Evolutionary conservation across 2,329 filamentous ascomycete species (phyloP).

Genomic region (Camillea tinctor): DNA sequence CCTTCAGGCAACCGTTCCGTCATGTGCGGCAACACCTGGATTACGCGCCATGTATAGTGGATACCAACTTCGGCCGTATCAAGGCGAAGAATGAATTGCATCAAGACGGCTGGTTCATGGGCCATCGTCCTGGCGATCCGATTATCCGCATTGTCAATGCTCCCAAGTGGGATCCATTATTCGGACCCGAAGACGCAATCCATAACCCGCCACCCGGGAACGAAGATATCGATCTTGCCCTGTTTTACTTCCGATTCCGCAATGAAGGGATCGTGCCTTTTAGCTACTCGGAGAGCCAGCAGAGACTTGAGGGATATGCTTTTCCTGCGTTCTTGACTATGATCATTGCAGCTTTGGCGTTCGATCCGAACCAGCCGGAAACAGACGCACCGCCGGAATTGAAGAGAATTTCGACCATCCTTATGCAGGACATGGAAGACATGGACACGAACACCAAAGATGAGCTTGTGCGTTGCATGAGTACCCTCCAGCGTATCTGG

Average conservation of each 20-base stretch:
- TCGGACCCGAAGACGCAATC: background rate
- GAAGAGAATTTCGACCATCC: background rate
- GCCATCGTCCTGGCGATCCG: conserved; percentile 13
- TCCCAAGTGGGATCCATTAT: background rate
- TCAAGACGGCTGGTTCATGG: conserved; percentile 8
- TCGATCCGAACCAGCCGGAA: background rate
- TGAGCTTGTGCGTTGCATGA: background rate
- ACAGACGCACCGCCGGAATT: background rate
- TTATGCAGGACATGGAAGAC: background rate
- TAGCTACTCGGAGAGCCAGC: background rate
- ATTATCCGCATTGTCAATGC: conserved; percentile 5
- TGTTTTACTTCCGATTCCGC: background rate
- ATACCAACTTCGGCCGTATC: conserved; percentile 5
- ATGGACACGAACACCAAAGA: background rate
- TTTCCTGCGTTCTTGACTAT: conserved; percentile 9
- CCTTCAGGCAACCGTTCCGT: background rate
- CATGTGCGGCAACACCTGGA: background rate
- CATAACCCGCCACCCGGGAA: background rate
- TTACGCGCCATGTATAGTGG: background rate
- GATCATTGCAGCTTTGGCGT: conserved; percentile 4
- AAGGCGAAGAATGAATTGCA: background rate
- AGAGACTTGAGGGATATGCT: conserved; percentile 5
- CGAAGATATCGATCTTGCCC: background rate
- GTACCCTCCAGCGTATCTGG: background rate
- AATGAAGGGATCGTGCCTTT: conserved; percentile 19